Evolutionary conservation across 495 filamentous ascomycete species (phyloP).

Genomic region (Penicillium waksmanii): DNA sequence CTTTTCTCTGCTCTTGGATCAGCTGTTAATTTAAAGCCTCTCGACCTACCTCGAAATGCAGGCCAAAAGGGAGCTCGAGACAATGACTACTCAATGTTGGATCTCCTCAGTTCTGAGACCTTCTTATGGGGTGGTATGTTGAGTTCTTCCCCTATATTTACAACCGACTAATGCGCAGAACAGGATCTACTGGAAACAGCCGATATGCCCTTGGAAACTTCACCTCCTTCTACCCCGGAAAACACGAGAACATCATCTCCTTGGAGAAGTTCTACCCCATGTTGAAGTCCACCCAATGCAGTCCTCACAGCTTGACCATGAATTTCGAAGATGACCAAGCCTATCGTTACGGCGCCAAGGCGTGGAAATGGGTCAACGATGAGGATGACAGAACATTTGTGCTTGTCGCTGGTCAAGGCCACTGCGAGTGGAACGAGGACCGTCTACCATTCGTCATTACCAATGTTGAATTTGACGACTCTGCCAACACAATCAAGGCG

Average conservation of each 20-base stretch:
- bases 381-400: slow-evolving; percentile 38
- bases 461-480: slow-evolving; percentile 35
- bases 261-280: slow-evolving; percentile 40
- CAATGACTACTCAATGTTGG: slow-evolving; percentile 9
- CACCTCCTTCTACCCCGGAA: slow-evolving; percentile 35
- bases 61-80: background rate
- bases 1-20: slow-evolving; percentile 1
- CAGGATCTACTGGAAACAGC: slow-evolving; percentile 15
- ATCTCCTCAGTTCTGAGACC: slow-evolving; percentile 24
- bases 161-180: slow-evolving; percentile 1
- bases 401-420: slow-evolving; percentile 39
- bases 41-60: background rate
- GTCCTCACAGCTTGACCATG: slow-evolving; percentile 29
- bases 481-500: slow-evolving; percentile 29
- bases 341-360: slow-evolving; percentile 32
- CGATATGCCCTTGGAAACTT: slow-evolving; percentile 36
- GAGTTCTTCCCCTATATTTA: background rate
- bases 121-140: slow-evolving; percentile 31
- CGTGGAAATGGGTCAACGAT: slow-evolving; percentile 48
- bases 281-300: slow-evolving; percentile 36
- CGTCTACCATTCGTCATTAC: slow-evolving; percentile 39
- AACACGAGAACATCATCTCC: slow-evolving; percentile 37
- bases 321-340: slow-evolving; percentile 31
- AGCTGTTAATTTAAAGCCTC: slow-evolving; percentile 1
- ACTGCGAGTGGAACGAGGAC: slow-evolving; percentile 40